Evolutionary conservation across 306 rosid species (phyloP).

Genomic region (Ceratonia siliqua): DNA sequence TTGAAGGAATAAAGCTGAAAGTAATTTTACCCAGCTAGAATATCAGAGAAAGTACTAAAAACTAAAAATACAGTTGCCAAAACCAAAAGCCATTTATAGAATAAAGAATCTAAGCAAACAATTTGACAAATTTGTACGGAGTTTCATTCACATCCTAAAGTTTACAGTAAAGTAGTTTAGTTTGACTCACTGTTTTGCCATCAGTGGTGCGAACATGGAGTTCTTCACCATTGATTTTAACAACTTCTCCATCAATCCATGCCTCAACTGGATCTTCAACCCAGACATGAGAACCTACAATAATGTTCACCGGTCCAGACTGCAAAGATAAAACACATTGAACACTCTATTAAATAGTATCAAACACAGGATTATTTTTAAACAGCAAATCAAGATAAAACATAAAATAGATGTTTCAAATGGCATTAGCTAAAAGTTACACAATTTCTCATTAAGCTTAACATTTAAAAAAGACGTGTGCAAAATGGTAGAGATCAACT

Average conservation of each 20-base stretch:
- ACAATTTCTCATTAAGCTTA: constrained; percentile 17
- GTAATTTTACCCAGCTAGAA: constrained; percentile 2
- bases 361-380: background rate
- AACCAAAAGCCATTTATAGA: constrained; percentile 25
- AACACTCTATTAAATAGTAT: constrained; percentile 12
- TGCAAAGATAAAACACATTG: constrained; percentile 47
- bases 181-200: constrained; percentile 79
- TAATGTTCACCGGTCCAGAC: constrained; percentile 94
- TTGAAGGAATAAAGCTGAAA: constrained; percentile 6
- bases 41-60: background rate
- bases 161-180: constrained; percentile 18
- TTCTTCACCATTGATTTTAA: constrained; percentile 75
- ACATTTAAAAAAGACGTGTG: background rate
- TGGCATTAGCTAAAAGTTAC: constrained; percentile 7
- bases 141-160: background rate
- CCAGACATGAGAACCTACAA: constrained; percentile 99
- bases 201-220: constrained; percentile 63
- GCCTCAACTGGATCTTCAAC: constrained; percentile 87
- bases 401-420: background rate
- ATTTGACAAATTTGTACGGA: background rate
- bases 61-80: constrained; percentile 8
- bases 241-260: constrained; percentile 96
- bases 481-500: background rate
- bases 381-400: background rate
- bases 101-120: constrained; percentile 22